Evolutionary conservation across 805 yeast species (phyloP).

Genomic region (Scheffersomyces amazonensis): DNA sequence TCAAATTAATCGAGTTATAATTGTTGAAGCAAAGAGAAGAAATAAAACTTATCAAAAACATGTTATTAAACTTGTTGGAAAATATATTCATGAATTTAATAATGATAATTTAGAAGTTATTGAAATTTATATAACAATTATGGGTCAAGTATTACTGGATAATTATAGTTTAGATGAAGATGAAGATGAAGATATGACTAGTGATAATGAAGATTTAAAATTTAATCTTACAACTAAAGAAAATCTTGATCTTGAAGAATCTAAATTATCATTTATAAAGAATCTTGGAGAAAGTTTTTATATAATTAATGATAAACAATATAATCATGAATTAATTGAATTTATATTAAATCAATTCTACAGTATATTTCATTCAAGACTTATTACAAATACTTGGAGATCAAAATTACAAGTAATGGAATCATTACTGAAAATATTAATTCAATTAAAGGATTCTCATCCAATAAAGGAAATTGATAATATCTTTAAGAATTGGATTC

Average conservation of each 20-base stretch:
- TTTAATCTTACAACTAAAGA: constrained; percentile 32
- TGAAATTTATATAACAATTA: constrained; percentile 34
- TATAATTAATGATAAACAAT: background rate
- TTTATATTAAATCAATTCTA: constrained; percentile 26
- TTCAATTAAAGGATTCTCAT: constrained; percentile 7
- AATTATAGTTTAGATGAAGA: constrained; percentile 36
- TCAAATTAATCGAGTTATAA: constrained; percentile 42
- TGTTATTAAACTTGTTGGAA: constrained; percentile 53
- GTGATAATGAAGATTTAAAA: constrained; percentile 16
- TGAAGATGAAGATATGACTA: constrained; percentile 21
- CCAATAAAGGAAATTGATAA: constrained; percentile 3
- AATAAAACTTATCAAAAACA: constrained; percentile 62
- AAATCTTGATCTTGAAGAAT: constrained; percentile 50
- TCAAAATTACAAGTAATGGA: constrained; percentile 49
- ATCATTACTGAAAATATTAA: constrained; percentile 23
- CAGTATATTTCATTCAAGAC: constrained; percentile 19
- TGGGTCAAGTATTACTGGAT: constrained; percentile 32
- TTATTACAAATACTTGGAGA: constrained; percentile 56
- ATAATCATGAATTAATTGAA: constrained; percentile 15
- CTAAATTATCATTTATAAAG: constrained; percentile 32
- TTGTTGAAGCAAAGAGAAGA: constrained; percentile 62
- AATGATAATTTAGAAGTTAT: constrained; percentile 29
- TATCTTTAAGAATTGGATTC: constrained; percentile 24
- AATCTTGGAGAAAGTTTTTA: constrained; percentile 33
- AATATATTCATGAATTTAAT: constrained; percentile 40